Conservation (phyloP, 2,329 filamentous ascomycete species). For the Arthrinium phaeospermum region DNA sequence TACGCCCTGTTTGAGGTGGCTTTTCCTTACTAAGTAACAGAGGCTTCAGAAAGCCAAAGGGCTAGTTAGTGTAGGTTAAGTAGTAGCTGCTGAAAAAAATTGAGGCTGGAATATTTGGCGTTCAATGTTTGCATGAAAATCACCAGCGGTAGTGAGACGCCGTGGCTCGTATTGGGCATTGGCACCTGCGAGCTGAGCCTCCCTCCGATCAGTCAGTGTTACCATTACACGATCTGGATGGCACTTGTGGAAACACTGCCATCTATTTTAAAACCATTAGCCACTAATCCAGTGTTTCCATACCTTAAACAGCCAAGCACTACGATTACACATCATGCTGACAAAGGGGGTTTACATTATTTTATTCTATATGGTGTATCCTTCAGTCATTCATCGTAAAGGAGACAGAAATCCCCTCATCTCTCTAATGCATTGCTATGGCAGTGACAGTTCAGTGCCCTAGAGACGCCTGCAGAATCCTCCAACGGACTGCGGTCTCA, state of each 20-base stretch:
- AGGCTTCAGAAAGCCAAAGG: background rate
- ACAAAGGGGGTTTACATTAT: background rate
- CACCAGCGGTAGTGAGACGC: background rate
- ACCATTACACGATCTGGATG: background rate
- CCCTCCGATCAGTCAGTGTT: background rate
- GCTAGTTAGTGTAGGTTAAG: background rate
- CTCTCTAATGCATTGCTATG: background rate
- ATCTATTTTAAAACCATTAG: background rate
- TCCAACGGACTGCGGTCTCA: background rate
- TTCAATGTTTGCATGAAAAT: constrained; percentile 2
- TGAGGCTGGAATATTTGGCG: background rate
- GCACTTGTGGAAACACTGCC: background rate
- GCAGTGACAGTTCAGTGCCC: background rate
- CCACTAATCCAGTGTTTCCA: background rate
- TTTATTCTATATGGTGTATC: background rate
- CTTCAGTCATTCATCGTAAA: background rate
- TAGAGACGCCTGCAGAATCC: background rate
- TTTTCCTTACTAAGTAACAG: background rate
- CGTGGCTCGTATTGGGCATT: background rate
- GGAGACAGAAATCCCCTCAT: background rate
- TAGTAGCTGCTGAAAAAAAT: background rate
- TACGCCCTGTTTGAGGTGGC: background rate
- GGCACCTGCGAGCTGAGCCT: background rate
- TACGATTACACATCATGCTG: background rate
- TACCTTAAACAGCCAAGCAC: background rate